A percentile compares a stretch with the other conserved stretches of the same genome.
phyloP scores from a whole-genome alignment of 169 alveolate species.

The Eimeria acervulina region DNA sequence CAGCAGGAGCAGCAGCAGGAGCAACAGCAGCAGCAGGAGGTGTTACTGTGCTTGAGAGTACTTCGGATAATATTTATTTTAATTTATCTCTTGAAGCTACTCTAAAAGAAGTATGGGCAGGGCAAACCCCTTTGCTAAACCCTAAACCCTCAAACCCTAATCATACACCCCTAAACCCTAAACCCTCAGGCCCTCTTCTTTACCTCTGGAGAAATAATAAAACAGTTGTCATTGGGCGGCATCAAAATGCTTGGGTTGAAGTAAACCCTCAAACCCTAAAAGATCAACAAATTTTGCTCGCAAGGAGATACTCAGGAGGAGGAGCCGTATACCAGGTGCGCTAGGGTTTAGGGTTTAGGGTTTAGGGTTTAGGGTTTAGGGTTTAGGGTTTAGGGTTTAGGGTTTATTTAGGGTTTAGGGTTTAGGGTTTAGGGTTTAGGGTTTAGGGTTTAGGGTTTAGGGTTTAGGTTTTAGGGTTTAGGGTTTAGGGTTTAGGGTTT shows the following conservation, averaged over 20 bases:
- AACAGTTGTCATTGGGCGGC: conserved; percentile 96
- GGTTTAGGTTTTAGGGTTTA: not conserved
- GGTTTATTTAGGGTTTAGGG: not conserved
- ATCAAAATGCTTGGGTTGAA: conserved; percentile 97
- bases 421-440: too few relatives aligned
- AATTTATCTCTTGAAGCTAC: not conserved
- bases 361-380: not conserved
- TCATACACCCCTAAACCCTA: not conserved
- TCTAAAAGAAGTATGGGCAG: not conserved
- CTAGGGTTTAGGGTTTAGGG: not conserved
- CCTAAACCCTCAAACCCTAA: too few relatives aligned
- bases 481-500: too few relatives aligned
- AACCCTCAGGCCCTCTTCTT: conserved; percentile 88
- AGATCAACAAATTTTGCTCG: conserved; percentile 91
- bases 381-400: not conserved
- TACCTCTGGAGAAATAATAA: conserved; percentile 96
- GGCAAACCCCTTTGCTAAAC: not conserved
- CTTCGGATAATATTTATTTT: not conserved
- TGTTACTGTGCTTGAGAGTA: not conserved
- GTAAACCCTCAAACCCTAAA: conserved; percentile 93
- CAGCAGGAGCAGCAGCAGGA: conserved; percentile 35
- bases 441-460: not conserved
- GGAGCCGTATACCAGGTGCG: conserved; percentile 97
- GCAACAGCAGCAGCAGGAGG: conserved; percentile 34
- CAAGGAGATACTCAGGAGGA: conserved; percentile 97